phyloP scores from a whole-genome alignment of 2,329 filamentous ascomycete species.

The Penicillium sp. region DNA sequence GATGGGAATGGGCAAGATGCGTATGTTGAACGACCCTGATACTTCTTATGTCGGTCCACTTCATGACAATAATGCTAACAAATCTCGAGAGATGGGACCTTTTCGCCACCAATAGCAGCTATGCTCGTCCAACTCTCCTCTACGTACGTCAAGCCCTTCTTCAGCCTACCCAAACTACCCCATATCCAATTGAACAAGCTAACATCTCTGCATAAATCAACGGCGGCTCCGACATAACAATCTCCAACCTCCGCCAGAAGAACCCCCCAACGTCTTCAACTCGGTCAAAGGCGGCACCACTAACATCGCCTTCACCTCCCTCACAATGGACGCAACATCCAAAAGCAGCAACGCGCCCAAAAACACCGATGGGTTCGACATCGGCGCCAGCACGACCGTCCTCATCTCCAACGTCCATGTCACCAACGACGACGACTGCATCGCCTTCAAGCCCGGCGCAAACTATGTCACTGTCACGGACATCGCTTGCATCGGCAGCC shows the following conservation, averaged over 20 bases:
- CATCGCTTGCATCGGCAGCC: constrained; percentile 50
- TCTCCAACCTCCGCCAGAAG: constrained; percentile 42
- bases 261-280: constrained; percentile 52
- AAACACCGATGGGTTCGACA: constrained; percentile 50
- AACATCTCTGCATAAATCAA: constrained; percentile 34
- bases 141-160: not conserved
- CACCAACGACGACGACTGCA: constrained; percentile 49
- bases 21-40: constrained; percentile 9
- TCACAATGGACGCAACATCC: constrained; percentile 44
- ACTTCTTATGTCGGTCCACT: too few species aligned
- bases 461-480: constrained; percentile 43
- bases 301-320: constrained; percentile 39
- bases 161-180: not conserved
- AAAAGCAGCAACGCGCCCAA: constrained; percentile 41
- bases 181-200: not conserved
- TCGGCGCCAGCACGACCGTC: constrained; percentile 42
- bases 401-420: constrained; percentile 41
- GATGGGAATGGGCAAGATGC: constrained; percentile 52
- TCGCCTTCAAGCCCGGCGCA: constrained; percentile 48
- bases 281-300: constrained; percentile 40
- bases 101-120: constrained; percentile 43
- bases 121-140: constrained; percentile 45
- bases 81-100: constrained; percentile 35
- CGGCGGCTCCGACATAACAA: constrained; percentile 40
- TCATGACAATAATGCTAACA: not conserved